Evolutionary conservation across 2,329 filamentous ascomycete species (phyloP).

Genomic region (Xylaria sp.): DNA sequence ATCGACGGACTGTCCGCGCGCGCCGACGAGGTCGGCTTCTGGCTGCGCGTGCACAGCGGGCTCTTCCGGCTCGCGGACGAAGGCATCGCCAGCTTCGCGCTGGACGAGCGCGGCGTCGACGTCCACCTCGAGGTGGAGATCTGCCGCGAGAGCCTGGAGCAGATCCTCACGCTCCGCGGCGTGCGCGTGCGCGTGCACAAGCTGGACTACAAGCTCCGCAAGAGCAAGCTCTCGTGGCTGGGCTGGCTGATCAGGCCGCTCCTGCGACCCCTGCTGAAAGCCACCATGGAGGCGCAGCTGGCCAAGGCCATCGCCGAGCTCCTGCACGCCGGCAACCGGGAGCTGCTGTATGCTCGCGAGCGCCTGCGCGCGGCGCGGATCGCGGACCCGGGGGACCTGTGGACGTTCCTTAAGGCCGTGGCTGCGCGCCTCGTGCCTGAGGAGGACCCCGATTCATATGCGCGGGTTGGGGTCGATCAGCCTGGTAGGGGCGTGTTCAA

Average conservation of each 20-base stretch:
- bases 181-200: conserved; percentile 89
- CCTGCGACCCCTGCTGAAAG: conserved; percentile 81
- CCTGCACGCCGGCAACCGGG: conserved; percentile 81
- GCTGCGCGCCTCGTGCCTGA: conserved; percentile 78
- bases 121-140: conserved; percentile 87
- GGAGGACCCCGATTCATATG: conserved; percentile 80
- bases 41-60: conserved; percentile 82
- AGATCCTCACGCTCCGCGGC: conserved; percentile 79
- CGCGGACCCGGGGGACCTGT: conserved; percentile 79
- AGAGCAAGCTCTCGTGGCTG: conserved; percentile 80
- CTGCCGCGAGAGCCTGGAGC: conserved; percentile 79
- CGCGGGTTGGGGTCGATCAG: conserved; percentile 74
- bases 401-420: conserved; percentile 85
- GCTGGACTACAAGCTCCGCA: conserved; percentile 79
- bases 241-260: conserved; percentile 88
- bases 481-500: conserved; percentile 74
- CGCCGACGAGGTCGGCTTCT: conserved; percentile 90
- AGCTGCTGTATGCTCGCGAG: conserved; percentile 87
- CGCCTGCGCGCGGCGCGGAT: conserved; percentile 87
- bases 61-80: conserved; percentile 81
- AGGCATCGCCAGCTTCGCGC: conserved; percentile 84
- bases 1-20: conserved; percentile 85
- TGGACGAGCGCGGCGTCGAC: conserved; percentile 89
- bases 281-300: conserved; percentile 79
- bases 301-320: conserved; percentile 75